Base-by-base conservation (phyloP, 441 rosid genomes). In the Gossypium aridum region DNA sequence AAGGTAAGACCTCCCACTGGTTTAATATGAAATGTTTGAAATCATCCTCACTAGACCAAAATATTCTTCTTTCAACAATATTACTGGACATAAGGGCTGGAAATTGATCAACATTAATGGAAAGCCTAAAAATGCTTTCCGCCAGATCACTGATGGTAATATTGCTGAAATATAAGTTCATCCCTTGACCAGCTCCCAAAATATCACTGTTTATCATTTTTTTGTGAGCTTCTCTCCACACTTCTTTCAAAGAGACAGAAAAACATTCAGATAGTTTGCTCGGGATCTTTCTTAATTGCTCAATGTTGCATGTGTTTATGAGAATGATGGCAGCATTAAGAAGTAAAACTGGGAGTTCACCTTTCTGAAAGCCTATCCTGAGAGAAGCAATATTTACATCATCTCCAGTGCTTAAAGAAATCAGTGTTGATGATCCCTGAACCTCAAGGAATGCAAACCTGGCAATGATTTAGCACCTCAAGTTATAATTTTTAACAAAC, bases 71-170 rank as follows among this genome's bases (percentile, higher is more conserved):
- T 75, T 75, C 66, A 28, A 84, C 67, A 19, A 43, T 60, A 39
- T 70, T 78, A 67, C 57, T 57, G 7, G 79, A 70, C 65, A 79
- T 70, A 69, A 68, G 37, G 73, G 68, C 19, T 0, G 75, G 25
- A 68, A 70, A 56, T 69, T 84, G 78, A 55, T 64, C 26, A 12
- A 16, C 37, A 59, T 34, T 78, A 12, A 78, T 78, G 43, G 90
- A 82, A 43, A 89, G 84, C 83, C 86, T 84, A 78, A 87, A 89
- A 74, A 85, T 77, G 81, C 88, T 68, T 79, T 87, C 89, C 3
- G 88, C 90, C 75, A 89, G 72, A 77, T 69, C 73, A 54, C 76
- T 84, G 28, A 82, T 64, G 14, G 77, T 79, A 55, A 81, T 79
- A 76, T 80, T 80, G 79, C 82, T 76, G 45, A 75, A 20, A 71